Percentiles rank a stretch among this genome's conserved stretches.
phyloP scores from a whole-genome alignment of 108 stramenopile species.

The Cyclotella sp. region DNA sequence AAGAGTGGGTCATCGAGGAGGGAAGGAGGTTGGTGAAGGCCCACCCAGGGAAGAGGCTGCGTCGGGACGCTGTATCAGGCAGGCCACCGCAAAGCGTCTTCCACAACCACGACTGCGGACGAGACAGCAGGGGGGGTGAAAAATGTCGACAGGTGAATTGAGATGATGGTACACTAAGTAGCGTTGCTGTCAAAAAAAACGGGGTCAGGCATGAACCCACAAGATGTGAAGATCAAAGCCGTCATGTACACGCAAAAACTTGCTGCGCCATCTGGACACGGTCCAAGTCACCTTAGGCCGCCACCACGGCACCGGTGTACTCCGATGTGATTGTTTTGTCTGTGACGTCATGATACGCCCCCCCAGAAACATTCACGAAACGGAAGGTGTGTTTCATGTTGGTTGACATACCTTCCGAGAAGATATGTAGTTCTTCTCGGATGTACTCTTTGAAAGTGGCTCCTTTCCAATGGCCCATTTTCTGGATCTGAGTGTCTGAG shows the following conservation, averaged over 20 bases:
- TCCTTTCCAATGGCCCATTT: background rate
- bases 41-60: background rate
- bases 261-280: background rate
- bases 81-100: background rate
- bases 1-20: background rate
- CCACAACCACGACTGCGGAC: background rate
- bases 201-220: background rate
- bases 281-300: background rate
- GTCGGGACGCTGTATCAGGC: background rate
- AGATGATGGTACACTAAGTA: no score
- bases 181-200: no score
- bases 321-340: background rate
- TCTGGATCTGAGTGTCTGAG: background rate
- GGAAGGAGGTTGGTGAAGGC: background rate
- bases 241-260: no score
- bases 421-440: background rate
- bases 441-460: background rate
- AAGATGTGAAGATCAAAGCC: conserved; percentile 1
- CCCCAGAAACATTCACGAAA: background rate
- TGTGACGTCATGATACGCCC: background rate
- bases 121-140: no score
- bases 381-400: background rate
- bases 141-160: no score
- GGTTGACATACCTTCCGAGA: background rate
- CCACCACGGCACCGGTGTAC: background rate